Percentiles rank a stretch among this genome's conserved stretches.
These are phyloP conservation scores for Pelargonium nanum DNA, from an alignment of 345 rosid species.

Conservation along the genomic window DNA sequence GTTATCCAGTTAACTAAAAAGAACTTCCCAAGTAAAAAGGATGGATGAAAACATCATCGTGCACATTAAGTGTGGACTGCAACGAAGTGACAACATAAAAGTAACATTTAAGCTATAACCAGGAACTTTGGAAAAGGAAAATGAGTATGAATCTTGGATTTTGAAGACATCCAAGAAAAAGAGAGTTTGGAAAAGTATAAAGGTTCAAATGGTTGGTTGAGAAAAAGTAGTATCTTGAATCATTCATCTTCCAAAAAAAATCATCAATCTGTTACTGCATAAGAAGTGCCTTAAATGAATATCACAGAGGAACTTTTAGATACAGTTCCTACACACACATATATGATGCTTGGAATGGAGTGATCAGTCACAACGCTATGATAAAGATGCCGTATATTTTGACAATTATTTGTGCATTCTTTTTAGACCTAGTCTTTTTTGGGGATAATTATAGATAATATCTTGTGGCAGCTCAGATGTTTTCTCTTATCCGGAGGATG, in stretches of 20 bases:
- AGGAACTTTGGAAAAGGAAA: not conserved
- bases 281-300: not conserved
- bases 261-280: not conserved
- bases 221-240: too few species aligned
- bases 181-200: too few species aligned
- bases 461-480: slow-evolving; percentile 95
- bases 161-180: too few species aligned
- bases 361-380: not conserved
- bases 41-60: too few species aligned
- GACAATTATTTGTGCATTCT: too few species aligned
- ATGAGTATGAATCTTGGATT: not conserved
- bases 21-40: not conserved
- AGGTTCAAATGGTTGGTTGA: too few species aligned
- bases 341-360: not conserved
- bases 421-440: slow-evolving; percentile 5
- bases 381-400: not conserved
- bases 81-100: not conserved
- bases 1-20: too few species aligned
- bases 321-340: not conserved
- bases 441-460: slow-evolving; percentile 29
- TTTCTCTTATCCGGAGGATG: slow-evolving; percentile 93
- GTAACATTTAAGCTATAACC: not conserved
- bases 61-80: not conserved
- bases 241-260: too few species aligned
- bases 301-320: not conserved